phyloP scores from a whole-genome alignment of 225 moss, liverwort and hornwort species.

The Polytrichum commune region DNA sequence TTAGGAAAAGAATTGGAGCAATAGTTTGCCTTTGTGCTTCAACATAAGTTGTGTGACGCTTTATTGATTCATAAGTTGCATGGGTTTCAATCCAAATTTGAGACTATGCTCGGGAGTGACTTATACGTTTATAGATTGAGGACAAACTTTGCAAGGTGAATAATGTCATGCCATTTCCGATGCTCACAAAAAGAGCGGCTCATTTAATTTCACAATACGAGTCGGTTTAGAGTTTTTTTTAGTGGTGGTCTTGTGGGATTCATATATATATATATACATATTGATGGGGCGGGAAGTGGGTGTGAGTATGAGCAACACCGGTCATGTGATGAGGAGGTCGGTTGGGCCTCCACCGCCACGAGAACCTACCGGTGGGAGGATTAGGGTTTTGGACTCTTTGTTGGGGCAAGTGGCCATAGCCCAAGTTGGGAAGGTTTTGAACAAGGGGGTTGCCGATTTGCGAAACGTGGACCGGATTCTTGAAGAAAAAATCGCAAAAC shows the following conservation, averaged over 20 bases:
- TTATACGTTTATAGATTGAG: not conserved
- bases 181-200: too few relatives aligned
- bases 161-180: too few relatives aligned
- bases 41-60: not conserved
- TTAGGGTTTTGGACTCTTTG: not conserved
- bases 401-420: conserved; percentile 9
- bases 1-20: too few relatives aligned
- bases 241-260: not conserved
- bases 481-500: not conserved
- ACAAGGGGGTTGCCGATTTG: conserved; percentile 5
- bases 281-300: not conserved
- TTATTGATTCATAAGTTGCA: not conserved
- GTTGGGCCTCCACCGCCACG: not conserved
- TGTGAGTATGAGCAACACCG: not conserved
- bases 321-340: not conserved
- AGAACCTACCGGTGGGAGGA: not conserved
- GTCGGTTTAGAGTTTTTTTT: not conserved
- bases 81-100: not conserved
- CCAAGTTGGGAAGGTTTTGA: conserved; percentile 3
- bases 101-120: not conserved
- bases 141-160: too few relatives aligned
- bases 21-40: too few relatives aligned
- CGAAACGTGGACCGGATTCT: conserved; percentile 2
- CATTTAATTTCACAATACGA: not conserved
- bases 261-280: too few relatives aligned